Percentiles rank a stretch among this genome's conserved stretches.
phyloP scores from a whole-genome alignment of 176 grass and related monocot species.

The Echinochloa phyllopogon region DNA sequence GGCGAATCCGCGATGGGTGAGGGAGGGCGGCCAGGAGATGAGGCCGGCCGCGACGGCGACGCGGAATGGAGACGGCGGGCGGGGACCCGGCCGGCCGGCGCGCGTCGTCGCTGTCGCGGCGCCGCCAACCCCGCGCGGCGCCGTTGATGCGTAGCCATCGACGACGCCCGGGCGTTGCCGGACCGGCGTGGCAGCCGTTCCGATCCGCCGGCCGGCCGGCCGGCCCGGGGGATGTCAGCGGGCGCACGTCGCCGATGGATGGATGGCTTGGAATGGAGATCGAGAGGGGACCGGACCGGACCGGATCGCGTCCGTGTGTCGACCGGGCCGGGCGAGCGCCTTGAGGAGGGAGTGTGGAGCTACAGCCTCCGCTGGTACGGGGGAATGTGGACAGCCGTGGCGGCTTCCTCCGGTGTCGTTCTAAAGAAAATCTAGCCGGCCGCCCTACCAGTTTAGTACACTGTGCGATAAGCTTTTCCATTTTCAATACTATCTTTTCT shows the following conservation, averaged over 20 bases:
- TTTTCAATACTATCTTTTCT: not conserved
- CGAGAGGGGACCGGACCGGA: not conserved
- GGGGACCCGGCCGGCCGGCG: not conserved
- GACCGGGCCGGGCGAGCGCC: not conserved
- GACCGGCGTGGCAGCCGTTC: not conserved
- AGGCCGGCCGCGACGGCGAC: not conserved
- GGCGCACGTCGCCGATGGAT: not conserved
- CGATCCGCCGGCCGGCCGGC: not conserved
- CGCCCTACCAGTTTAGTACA: not conserved
- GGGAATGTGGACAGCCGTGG: not conserved
- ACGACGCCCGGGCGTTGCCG: not conserved
- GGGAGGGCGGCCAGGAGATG: not conserved
- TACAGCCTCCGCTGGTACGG: not conserved
- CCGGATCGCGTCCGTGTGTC: no score
- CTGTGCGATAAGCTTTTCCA: not conserved
- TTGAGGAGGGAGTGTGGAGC: not conserved
- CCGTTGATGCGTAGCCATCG: slow-evolving; percentile 33
- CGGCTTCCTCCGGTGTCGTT: not conserved
- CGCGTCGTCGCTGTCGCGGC: not conserved
- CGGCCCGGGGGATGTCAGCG: not conserved
- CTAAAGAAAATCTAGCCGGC: not conserved
- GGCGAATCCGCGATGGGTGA: no score
- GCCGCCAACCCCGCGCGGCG: slow-evolving; percentile 19
- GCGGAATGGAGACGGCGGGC: not conserved
- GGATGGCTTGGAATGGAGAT: not conserved